Evolutionary conservation across 352 stramenopile species (phyloP).

Genomic region (Phytopythium cucurbitacearum): DNA sequence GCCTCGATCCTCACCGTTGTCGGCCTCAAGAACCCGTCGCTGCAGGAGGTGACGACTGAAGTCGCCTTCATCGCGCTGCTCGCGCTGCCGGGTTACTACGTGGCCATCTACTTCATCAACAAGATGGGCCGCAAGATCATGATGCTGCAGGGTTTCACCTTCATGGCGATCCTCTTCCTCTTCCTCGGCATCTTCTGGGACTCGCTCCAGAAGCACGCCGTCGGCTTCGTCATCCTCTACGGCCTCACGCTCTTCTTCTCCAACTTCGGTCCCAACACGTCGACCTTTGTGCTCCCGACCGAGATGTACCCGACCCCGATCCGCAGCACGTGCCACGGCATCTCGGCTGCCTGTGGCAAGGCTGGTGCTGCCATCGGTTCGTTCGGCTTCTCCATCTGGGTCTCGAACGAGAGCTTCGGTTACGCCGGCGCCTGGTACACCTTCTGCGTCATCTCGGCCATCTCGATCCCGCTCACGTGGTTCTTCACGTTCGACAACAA

Average conservation of each 20-base stretch:
- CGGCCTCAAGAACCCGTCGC: slow-evolving; percentile 36
- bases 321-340: slow-evolving; percentile 82
- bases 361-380: slow-evolving; percentile 69
- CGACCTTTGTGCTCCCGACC: slow-evolving; percentile 88
- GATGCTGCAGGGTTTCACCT: slow-evolving; percentile 42
- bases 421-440: slow-evolving; percentile 61
- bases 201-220: slow-evolving; percentile 16
- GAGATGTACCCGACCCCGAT: slow-evolving; percentile 87
- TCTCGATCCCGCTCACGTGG: slow-evolving; percentile 39
- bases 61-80: slow-evolving; percentile 30
- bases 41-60: slow-evolving; percentile 31
- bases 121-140: slow-evolving; percentile 46
- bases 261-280: slow-evolving; percentile 73
- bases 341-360: slow-evolving; percentile 87
- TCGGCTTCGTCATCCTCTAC: slow-evolving; percentile 50
- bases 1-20: slow-evolving; percentile 62
- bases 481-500: slow-evolving; percentile 19
- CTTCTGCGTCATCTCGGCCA: slow-evolving; percentile 40
- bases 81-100: slow-evolving; percentile 61
- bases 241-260: slow-evolving; percentile 44
- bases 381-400: slow-evolving; percentile 65
- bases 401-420: slow-evolving; percentile 44
- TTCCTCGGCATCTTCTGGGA: slow-evolving; percentile 38
- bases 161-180: slow-evolving; percentile 42
- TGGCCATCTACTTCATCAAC: slow-evolving; percentile 56